Evolutionary conservation across 108 stramenopile species (phyloP).

Genomic region (Nitzschia sp.): DNA sequence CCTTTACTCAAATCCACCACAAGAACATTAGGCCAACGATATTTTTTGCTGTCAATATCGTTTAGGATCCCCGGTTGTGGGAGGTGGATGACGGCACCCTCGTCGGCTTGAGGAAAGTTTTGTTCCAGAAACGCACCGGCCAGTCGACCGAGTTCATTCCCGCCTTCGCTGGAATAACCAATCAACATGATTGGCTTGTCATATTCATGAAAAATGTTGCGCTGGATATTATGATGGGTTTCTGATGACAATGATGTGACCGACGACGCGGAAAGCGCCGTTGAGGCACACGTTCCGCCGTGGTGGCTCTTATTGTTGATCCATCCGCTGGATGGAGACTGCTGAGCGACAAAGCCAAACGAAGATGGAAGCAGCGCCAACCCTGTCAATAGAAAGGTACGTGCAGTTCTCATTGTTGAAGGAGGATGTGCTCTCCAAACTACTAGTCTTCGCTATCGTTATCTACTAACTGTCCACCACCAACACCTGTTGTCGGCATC

Average conservation of each 20-base stretch:
- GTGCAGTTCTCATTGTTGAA: too few relatives aligned
- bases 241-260: background rate
- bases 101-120: slow-evolving; percentile 26
- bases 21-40: slow-evolving; percentile 47
- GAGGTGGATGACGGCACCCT: slow-evolving; percentile 2
- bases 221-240: background rate
- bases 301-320: background rate
- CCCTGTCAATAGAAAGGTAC: too few relatives aligned
- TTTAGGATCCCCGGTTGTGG: slow-evolving; percentile 18
- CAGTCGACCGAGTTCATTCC: slow-evolving; percentile 66
- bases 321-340: background rate
- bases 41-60: slow-evolving; percentile 33
- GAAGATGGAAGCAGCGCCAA: background rate
- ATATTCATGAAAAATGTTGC: slow-evolving; percentile 66
- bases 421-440: too few relatives aligned
- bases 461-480: too few relatives aligned
- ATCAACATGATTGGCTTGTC: slow-evolving; percentile 82
- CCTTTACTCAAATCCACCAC: slow-evolving; percentile 59
- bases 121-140: slow-evolving; percentile 55
- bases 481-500: too few relatives aligned
- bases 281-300: background rate
- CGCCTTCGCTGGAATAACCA: slow-evolving; percentile 49
- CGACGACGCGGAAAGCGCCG: background rate
- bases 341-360: background rate
- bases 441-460: too few relatives aligned